phyloP scores from a whole-genome alignment of 208 protist genomes.

The Jaenimonas drosophilae region DNA sequence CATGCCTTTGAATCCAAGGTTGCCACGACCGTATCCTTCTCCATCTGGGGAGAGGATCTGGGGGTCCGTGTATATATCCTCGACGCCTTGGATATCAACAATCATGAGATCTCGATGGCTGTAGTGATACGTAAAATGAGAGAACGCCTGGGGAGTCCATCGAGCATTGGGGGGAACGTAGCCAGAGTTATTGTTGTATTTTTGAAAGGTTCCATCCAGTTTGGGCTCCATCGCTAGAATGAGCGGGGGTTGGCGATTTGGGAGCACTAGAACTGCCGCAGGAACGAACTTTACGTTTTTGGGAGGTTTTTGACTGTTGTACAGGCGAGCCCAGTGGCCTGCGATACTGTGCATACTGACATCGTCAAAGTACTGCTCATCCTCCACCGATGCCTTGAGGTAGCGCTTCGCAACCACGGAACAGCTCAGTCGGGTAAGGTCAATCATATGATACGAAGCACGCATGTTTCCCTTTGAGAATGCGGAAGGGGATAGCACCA shows the following conservation, averaged over 20 bases:
- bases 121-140: conserved; percentile 82
- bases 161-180: conserved; percentile 56
- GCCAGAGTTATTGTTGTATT: conserved; percentile 90
- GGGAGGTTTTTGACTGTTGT: conserved; percentile 43
- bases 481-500: conserved; percentile 48
- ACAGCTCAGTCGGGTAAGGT: conserved; percentile 59
- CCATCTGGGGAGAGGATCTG: conserved; percentile 82
- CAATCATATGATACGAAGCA: conserved; percentile 75
- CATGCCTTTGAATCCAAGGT: conserved; percentile 72
- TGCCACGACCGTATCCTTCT: conserved; percentile 67
- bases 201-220: conserved; percentile 68
- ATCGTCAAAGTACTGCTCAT: conserved; percentile 79
- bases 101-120: conserved; percentile 62
- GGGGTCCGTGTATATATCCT: conserved; percentile 87
- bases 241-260: conserved; percentile 40
- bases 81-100: conserved; percentile 86
- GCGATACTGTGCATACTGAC: conserved; percentile 78
- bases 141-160: conserved; percentile 86
- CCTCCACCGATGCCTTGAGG: conserved; percentile 30
- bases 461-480: conserved; percentile 78
- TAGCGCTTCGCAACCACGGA: conserved; percentile 68
- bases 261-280: conserved; percentile 57
- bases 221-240: conserved; percentile 67
- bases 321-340: conserved; percentile 63
- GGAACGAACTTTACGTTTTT: conserved; percentile 72